phyloP scores from a whole-genome alignment of 495 filamentous ascomycete genomes.

The Tuber brumale region DNA sequence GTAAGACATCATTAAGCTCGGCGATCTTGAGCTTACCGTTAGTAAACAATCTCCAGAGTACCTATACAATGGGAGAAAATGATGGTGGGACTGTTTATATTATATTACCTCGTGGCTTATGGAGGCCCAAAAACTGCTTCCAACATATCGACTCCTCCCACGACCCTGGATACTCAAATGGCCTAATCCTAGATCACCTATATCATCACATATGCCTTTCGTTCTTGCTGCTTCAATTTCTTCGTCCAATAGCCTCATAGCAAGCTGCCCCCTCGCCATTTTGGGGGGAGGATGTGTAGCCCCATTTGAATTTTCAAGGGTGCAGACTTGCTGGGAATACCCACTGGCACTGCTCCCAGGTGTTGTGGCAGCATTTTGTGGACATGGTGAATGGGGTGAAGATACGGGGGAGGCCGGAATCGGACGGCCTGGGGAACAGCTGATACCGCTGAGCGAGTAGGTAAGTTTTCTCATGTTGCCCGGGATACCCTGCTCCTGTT shows the following conservation, averaged over 20 bases:
- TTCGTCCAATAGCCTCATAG: constrained; percentile 33
- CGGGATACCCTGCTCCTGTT: constrained; percentile 16
- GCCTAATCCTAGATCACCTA: constrained; percentile 65
- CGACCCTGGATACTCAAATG: constrained; percentile 75
- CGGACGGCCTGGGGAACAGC: not conserved
- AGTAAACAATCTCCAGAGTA: constrained; percentile 4
- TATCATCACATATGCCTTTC: constrained; percentile 37
- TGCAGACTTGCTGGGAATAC: not conserved
- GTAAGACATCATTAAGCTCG: constrained; percentile 35
- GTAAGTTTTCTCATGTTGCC: constrained; percentile 20
- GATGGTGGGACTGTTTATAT: not conserved
- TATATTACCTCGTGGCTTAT: constrained; percentile 69
- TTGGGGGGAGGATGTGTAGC: not conserved
- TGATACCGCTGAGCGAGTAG: not conserved
- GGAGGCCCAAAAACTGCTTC: constrained; percentile 82
- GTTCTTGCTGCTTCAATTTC: constrained; percentile 28
- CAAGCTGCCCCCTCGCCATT: constrained; percentile 6
- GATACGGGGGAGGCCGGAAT: not conserved
- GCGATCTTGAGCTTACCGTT: constrained; percentile 21
- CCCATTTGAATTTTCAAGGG: not conserved
- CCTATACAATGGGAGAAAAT: not conserved
- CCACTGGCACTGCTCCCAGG: constrained; percentile 23
- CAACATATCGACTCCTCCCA: constrained; percentile 75
- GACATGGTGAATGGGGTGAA: constrained; percentile 15
- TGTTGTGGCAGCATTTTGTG: constrained; percentile 15